phyloP scores from a whole-genome alignment of 2,329 filamentous ascomycete species.

The Epichloe uncinata region DNA sequence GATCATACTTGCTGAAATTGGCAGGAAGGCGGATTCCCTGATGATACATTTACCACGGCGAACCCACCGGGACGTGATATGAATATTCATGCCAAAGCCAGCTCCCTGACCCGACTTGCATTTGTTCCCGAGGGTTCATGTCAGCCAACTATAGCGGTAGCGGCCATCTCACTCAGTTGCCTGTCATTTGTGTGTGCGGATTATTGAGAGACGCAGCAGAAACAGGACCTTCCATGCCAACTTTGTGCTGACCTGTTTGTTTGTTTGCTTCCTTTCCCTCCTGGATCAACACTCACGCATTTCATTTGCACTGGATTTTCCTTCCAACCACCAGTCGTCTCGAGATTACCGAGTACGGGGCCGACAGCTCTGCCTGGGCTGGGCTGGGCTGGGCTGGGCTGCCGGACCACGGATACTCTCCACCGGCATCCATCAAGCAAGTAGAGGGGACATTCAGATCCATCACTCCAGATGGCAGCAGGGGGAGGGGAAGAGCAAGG shows the following conservation, averaged over 20 bases:
- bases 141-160: not conserved
- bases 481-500: not conserved
- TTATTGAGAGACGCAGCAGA: too few relatives aligned
- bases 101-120: not conserved
- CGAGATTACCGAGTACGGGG: too few relatives aligned
- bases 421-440: not conserved
- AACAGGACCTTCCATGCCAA: too few relatives aligned
- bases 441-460: not conserved
- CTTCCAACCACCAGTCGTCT: not conserved
- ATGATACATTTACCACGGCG: not conserved
- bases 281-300: not conserved
- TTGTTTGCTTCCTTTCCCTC: too few relatives aligned
- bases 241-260: too few relatives aligned
- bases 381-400: not conserved
- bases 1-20: not conserved
- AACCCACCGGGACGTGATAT: not conserved
- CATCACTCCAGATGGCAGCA: not conserved
- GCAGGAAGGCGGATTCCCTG: not conserved
- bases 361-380: not conserved
- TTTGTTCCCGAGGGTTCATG: not conserved
- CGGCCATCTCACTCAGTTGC: not conserved
- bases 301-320: not conserved
- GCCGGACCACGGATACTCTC: not conserved
- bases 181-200: not conserved
- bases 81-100: not conserved